phyloP scores from a whole-genome alignment of 1,139 yeast genomes.

The Zygoascus hellenicus region DNA sequence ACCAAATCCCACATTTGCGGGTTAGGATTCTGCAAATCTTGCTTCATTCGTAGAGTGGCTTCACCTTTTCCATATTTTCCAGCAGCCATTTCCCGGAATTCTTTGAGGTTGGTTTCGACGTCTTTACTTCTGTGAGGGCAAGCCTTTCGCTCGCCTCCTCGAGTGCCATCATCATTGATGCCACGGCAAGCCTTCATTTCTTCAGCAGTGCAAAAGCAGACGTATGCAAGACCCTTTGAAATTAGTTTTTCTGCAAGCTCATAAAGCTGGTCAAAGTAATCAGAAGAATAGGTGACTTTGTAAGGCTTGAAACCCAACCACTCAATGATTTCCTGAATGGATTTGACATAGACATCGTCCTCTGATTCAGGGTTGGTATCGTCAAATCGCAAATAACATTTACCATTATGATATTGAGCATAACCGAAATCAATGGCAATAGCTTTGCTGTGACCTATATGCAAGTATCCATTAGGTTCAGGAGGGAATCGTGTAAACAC shows the following conservation, averaged over 20 bases:
- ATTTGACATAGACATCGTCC: conserved; percentile 81
- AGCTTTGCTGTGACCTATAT: conserved; percentile 97
- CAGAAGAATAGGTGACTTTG: conserved; percentile 92
- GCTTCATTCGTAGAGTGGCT: conserved; percentile 95
- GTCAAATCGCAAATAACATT: conserved; percentile 88
- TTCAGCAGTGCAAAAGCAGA: conserved; percentile 90
- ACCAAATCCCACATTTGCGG: conserved; percentile 99
- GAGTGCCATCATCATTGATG: conserved; percentile 81
- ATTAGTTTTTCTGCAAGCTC: conserved; percentile 80
- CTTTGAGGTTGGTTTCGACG: conserved; percentile 65
- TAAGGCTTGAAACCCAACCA: conserved; percentile 95
- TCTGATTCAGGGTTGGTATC: conserved; percentile 99
- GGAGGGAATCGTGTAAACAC: conserved; percentile 97
- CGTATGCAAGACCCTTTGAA: conserved; percentile 66
- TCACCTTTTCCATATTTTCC: conserved; percentile 86
- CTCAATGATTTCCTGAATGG: conserved; percentile 74
- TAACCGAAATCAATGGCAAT: conserved; percentile 94
- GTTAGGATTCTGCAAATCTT: conserved; percentile 81
- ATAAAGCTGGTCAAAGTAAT: conserved; percentile 85
- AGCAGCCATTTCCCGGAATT: conserved; percentile 86
- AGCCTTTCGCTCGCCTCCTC: conserved; percentile 85
- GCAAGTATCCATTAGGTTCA: conserved; percentile 94
- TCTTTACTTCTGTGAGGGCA: conserved; percentile 70
- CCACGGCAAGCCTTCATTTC: conserved; percentile 90
- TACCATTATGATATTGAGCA: conserved; percentile 79